Evolutionary conservation across 352 stramenopile species (phyloP), one percentile per base, ranked within the genome.

Genomic region (Phytophthora constricta): DNA sequence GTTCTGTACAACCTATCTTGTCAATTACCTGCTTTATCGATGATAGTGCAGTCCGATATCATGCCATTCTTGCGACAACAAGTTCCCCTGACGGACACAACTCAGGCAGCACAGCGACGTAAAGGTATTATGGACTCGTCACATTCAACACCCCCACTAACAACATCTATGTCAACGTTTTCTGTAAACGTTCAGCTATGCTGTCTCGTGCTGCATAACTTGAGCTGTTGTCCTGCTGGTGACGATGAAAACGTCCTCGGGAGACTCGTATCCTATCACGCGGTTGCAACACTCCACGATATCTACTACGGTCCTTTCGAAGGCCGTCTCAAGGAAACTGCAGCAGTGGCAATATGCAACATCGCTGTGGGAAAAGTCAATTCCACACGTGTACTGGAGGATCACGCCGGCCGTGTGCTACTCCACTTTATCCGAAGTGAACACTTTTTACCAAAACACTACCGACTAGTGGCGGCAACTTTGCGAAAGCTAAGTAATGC

Each of bases 1-100:
- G 80, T 89, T 3, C 49, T 93, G 22, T 94, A 94, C 74, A 94
- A 94, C 28, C 52, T 92, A 16, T 90, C 84, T 2, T 94, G 86
- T 39, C 80, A 90, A 58, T 58, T 75, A 9, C 39, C 42, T 3
- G 70, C 84, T 1, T 59, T 93, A 2, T 49, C 68, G 23, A 62
- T 82, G 9, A 77, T 94, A 14, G 67, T 92, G 10, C 59, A 75
- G 22, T 68, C 77, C 1, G 77, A 91, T 34, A 84, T 90, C 62
- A 79, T 92, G 65, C 48, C 22, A 13, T 87, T 91, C 48, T 52
- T 92, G n/a, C 77, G 69, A 0, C 59, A 78, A 17, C 76, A 83
- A 52, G 65, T 89, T 0, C 77, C 82, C 0, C 19, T 67, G 28
- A 63, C 62, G 1, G 61, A 63, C 16, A 54, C 50, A 33, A 70